phyloP scores from a whole-genome alignment of 83 land plant species.

The Larix sibirica region DNA sequence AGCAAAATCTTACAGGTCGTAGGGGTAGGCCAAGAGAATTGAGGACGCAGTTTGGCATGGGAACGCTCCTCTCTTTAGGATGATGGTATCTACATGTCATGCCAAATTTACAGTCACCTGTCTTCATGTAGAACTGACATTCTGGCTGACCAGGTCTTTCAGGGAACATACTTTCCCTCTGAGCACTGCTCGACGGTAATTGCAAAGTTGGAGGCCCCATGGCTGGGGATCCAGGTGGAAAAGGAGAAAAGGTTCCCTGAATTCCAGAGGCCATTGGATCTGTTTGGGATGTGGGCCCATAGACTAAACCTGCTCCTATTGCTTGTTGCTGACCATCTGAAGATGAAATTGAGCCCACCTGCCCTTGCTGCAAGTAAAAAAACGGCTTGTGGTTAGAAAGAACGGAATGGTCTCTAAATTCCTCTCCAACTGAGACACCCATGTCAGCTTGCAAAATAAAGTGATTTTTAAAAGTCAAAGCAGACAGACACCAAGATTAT shows the following conservation, averaged over 20 bases:
- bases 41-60: constrained; percentile 26
- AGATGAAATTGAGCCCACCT: constrained; percentile 53
- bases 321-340: constrained; percentile 49
- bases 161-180: constrained; percentile 30
- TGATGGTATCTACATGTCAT: constrained; percentile 62
- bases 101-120: constrained; percentile 73
- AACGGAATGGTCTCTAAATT: neutral
- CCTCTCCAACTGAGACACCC: neutral
- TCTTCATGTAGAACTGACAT: constrained; percentile 63
- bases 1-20: constrained; percentile 44
- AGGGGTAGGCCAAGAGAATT: constrained; percentile 52
- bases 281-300: constrained; percentile 45
- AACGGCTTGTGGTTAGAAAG: neutral
- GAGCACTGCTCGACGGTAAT: constrained; percentile 13
- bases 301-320: constrained; percentile 28
- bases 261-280: constrained; percentile 31
- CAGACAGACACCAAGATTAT: too few relatives aligned
- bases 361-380: constrained; percentile 35
- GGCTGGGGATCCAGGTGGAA: constrained; percentile 43
- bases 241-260: constrained; percentile 44
- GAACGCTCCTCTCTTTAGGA: constrained; percentile 35
- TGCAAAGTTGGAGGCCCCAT: constrained; percentile 53
- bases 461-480: neutral
- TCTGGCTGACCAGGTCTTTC: constrained; percentile 70
- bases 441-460: neutral